phyloP scores from a whole-genome alignment of 805 yeast genomes.

The Candida nemodendra region DNA sequence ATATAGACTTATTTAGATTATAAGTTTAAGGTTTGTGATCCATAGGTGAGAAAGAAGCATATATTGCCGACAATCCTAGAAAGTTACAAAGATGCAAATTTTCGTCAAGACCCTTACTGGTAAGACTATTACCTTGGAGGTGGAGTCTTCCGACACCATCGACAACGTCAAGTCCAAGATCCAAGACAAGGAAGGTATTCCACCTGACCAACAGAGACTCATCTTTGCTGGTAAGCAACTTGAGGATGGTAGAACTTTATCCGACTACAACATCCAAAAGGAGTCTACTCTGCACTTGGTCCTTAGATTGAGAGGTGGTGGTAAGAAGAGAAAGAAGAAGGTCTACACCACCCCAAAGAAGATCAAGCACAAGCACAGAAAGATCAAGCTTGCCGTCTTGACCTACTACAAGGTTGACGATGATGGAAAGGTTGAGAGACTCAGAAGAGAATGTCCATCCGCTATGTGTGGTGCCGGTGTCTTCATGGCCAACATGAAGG shows the following conservation, averaged over 20 bases:
- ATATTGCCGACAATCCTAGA: constrained; percentile 35
- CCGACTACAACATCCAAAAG: constrained; percentile 99
- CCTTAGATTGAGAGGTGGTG: constrained; percentile 95
- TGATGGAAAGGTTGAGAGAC: constrained; percentile 97
- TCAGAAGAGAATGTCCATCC: constrained; percentile 96
- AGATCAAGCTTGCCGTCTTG: constrained; percentile 98
- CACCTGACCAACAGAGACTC: constrained; percentile 99
- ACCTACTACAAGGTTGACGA: constrained; percentile 99
- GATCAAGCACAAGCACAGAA: constrained; percentile 99
- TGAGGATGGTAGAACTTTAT: constrained; percentile 98
- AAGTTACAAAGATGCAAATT: constrained; percentile 49
- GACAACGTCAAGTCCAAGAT: constrained; percentile 98
- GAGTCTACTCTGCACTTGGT: constrained; percentile 97
- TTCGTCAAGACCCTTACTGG: constrained; percentile 86
- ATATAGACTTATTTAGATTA: too few relatives aligned
- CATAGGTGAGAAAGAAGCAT: constrained; percentile 40
- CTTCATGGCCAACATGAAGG: constrained; percentile 98
- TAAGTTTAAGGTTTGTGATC: constrained; percentile 2
- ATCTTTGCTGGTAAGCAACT: constrained; percentile 99
- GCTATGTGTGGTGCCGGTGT: constrained; percentile 97
- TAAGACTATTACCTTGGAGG: constrained; percentile 97
- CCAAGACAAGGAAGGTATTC: constrained; percentile 99
- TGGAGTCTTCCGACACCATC: constrained; percentile 97
- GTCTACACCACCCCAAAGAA: constrained; percentile 99
- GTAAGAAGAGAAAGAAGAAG: constrained; percentile 99